phyloP scores from a whole-genome alignment of 2,329 filamentous ascomycete genomes.

The Mollisiaceae sp. region DNA sequence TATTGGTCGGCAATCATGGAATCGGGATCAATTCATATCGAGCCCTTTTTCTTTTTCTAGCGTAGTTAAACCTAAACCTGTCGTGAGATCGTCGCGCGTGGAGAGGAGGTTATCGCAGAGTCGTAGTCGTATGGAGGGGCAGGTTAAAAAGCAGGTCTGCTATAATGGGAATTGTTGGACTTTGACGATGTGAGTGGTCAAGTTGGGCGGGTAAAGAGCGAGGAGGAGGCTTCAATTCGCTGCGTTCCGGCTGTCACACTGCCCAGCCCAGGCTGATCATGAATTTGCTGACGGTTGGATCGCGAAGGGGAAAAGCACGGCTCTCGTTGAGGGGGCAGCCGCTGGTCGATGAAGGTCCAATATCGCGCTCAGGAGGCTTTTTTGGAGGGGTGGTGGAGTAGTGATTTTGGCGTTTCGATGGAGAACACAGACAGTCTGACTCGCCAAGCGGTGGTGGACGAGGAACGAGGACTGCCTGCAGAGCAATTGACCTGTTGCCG shows the following conservation, averaged over 20 bases:
- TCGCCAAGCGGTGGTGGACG: slow-evolving; percentile 10
- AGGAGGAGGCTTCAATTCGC: slow-evolving; percentile 27
- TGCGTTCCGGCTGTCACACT: slow-evolving; percentile 27
- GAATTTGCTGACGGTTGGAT: slow-evolving; percentile 18
- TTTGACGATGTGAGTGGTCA: slow-evolving; percentile 33
- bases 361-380: slow-evolving; percentile 9
- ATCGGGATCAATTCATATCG: slow-evolving; percentile 33
- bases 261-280: slow-evolving; percentile 18
- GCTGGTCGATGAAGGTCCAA: neutral
- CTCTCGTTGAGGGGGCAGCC: neutral
- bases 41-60: slow-evolving; percentile 23
- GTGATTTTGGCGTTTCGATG: slow-evolving; percentile 17
- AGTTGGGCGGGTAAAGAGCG: slow-evolving; percentile 32
- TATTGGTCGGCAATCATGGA: slow-evolving; percentile 28
- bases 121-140: slow-evolving; percentile 32
- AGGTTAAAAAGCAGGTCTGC: slow-evolving; percentile 28
- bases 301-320: slow-evolving; percentile 2
- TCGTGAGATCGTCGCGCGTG: slow-evolving; percentile 27
- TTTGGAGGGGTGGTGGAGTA: slow-evolving; percentile 11
- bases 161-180: slow-evolving; percentile 31
- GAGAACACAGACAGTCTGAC: slow-evolving; percentile 18
- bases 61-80: slow-evolving; percentile 5
- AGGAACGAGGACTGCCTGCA: slow-evolving; percentile 2
- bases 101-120: slow-evolving; percentile 22
- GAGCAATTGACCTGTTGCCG: slow-evolving; percentile 1